Conservation (phyloP, 768 basidiomycete genomes). For the Sutorius australiensis region DNA sequence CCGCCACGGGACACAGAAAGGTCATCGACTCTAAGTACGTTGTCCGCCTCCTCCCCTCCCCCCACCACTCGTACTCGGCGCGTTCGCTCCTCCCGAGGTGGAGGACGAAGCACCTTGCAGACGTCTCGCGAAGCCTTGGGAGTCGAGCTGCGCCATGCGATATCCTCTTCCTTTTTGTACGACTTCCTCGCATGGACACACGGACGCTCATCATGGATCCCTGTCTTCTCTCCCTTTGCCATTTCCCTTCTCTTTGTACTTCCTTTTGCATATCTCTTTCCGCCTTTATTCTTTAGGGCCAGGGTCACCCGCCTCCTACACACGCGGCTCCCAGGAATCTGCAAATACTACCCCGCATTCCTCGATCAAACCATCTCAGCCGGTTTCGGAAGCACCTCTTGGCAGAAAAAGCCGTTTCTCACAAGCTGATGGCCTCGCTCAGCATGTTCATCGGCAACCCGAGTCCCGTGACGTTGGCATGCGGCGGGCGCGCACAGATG, state of each 20-base stretch:
- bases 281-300: constrained; percentile 41
- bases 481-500: constrained; percentile 21
- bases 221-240: constrained; percentile 30
- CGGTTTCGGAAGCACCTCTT: constrained; percentile 8
- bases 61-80: constrained; percentile 35
- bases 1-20: constrained; percentile 29
- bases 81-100: constrained; percentile 38
- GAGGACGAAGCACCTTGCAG: constrained; percentile 32
- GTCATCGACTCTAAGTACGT: constrained; percentile 44
- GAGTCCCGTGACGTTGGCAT: constrained; percentile 15
- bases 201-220: constrained; percentile 41
- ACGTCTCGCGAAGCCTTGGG: constrained; percentile 46
- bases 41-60: constrained; percentile 41
- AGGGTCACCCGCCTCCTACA: constrained; percentile 34
- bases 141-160: constrained; percentile 36
- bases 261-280: constrained; percentile 28
- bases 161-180: constrained; percentile 34
- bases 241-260: constrained; percentile 28
- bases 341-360: constrained; percentile 6
- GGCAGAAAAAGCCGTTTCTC: constrained; percentile 23
- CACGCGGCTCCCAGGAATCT: constrained; percentile 30
- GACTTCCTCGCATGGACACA: constrained; percentile 39
- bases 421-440: constrained; percentile 16
- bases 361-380: constrained; percentile 15
- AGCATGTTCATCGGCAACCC: constrained; percentile 9